Evolutionary conservation across 1,139 yeast species (phyloP).

Genomic region (Suhomyces panamericanus): DNA sequence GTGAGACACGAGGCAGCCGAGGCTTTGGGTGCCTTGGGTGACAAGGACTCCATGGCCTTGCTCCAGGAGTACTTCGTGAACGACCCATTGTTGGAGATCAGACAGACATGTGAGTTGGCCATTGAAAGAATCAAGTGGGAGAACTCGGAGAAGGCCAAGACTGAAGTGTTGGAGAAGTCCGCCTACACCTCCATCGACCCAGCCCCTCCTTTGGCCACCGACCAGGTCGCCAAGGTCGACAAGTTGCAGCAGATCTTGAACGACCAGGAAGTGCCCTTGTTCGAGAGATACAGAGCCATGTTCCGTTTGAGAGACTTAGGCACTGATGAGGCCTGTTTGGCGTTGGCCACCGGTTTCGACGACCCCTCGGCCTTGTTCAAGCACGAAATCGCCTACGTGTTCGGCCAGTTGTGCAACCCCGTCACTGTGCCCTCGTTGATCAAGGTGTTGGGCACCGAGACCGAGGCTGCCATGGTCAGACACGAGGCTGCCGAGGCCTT

Average conservation of each 20-base stretch:
- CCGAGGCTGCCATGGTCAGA: slow-evolving; percentile 97
- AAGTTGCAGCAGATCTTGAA: slow-evolving; percentile 69
- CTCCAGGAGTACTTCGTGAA: slow-evolving; percentile 61
- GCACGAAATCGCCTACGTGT: slow-evolving; percentile 97
- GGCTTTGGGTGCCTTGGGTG: slow-evolving; percentile 95
- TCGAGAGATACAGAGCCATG: slow-evolving; percentile 97
- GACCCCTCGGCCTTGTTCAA: slow-evolving; percentile 93
- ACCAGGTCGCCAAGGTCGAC: slow-evolving; percentile 55
- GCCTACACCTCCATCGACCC: slow-evolving; percentile 91
- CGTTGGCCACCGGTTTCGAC: slow-evolving; percentile 84
- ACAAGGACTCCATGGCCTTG: slow-evolving; percentile 67
- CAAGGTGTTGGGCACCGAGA: slow-evolving; percentile 70
- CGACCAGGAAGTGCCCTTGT: slow-evolving; percentile 74
- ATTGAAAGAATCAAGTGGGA: slow-evolving; percentile 95
- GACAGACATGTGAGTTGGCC: slow-evolving; percentile 97
- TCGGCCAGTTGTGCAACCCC: slow-evolving; percentile 95
- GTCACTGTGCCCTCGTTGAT: slow-evolving; percentile 86
- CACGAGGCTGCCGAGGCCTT: slow-evolving; percentile 99
- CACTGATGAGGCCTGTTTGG: slow-evolving; percentile 86
- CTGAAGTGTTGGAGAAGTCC: slow-evolving; percentile 73
- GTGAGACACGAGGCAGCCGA: slow-evolving; percentile 99
- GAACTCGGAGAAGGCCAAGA: slow-evolving; percentile 59
- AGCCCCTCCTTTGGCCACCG: slow-evolving; percentile 89
- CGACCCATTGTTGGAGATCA: slow-evolving; percentile 84
- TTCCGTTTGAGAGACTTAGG: slow-evolving; percentile 95